Conservation (phyloP, 2,329 filamentous ascomycete species). For the Monosporascus sp. region DNA sequence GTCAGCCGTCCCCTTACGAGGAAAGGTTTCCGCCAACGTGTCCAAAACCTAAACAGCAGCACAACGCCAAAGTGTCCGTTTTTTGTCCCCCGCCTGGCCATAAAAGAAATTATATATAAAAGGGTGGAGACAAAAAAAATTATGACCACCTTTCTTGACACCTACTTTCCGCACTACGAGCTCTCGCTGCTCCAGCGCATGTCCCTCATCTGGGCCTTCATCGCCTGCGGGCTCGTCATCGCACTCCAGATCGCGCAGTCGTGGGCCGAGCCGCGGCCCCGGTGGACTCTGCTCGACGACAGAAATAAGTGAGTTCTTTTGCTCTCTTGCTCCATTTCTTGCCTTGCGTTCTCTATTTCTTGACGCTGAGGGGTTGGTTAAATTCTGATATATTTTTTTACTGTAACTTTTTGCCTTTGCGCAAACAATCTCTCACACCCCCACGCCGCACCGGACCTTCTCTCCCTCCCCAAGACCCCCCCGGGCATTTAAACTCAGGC, state of each 20-base stretch:
- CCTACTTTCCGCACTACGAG: constrained; percentile 10
- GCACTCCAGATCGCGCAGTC: constrained; percentile 12
- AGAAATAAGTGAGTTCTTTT: constrained; percentile 9
- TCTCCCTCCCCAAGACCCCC: too few relatives aligned
- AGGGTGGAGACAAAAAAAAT: background rate
- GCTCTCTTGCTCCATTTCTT: background rate
- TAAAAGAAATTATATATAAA: too few relatives aligned
- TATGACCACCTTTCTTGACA: background rate
- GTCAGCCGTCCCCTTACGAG: background rate
- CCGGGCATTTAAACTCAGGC: too few relatives aligned
- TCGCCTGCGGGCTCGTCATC: constrained; percentile 12
- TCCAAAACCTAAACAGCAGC: background rate
- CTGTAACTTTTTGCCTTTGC: background rate
- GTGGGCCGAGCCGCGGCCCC: constrained; percentile 8
- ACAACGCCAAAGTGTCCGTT: too few relatives aligned
- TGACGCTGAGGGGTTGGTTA: background rate
- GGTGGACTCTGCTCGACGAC: constrained; percentile 9
- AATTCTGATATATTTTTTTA: background rate
- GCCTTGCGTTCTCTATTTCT: background rate
- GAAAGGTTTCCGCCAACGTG: background rate
- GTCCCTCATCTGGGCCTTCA: constrained; percentile 15
- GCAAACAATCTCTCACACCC: too few relatives aligned
- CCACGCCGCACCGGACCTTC: too few relatives aligned
- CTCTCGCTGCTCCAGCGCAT: constrained; percentile 14
- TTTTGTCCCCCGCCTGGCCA: too few relatives aligned